Evolutionary conservation across 83 land plant species (phyloP).

Genomic region (Thuja plicata): DNA sequence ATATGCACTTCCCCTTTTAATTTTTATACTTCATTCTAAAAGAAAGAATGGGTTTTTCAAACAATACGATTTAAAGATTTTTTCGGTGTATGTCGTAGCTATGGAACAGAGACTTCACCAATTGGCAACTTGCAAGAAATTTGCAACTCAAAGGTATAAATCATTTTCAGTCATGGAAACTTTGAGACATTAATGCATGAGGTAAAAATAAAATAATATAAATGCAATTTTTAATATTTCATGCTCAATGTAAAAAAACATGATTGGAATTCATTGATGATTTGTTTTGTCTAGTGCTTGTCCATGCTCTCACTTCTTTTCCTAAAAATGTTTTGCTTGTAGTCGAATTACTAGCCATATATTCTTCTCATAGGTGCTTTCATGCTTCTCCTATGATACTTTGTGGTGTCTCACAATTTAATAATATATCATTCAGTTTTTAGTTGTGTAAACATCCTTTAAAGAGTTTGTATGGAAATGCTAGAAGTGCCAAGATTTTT

Average conservation of each 20-base stretch:
- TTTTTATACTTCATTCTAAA: not conserved
- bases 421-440: too few species aligned
- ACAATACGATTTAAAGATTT: not conserved
- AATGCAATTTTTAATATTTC: not conserved
- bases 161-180: not conserved
- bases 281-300: not conserved
- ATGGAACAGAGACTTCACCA: constrained; percentile 64
- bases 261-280: not conserved
- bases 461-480: too few species aligned
- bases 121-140: constrained; percentile 51
- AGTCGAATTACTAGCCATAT: not conserved
- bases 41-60: not conserved
- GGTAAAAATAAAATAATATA: not conserved
- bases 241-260: not conserved
- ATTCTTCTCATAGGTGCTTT: not conserved
- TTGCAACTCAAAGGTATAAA: constrained; percentile 49
- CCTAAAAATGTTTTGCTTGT: not conserved
- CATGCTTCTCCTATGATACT: not conserved
- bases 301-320: not conserved
- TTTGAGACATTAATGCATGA: not conserved
- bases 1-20: constrained; percentile 31
- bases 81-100: constrained; percentile 37
- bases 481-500: not conserved
- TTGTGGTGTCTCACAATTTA: not conserved
- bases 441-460: not conserved